phyloP scores from a whole-genome alignment of 2,329 filamentous ascomycete genomes.

The Alternaria sp. region DNA sequence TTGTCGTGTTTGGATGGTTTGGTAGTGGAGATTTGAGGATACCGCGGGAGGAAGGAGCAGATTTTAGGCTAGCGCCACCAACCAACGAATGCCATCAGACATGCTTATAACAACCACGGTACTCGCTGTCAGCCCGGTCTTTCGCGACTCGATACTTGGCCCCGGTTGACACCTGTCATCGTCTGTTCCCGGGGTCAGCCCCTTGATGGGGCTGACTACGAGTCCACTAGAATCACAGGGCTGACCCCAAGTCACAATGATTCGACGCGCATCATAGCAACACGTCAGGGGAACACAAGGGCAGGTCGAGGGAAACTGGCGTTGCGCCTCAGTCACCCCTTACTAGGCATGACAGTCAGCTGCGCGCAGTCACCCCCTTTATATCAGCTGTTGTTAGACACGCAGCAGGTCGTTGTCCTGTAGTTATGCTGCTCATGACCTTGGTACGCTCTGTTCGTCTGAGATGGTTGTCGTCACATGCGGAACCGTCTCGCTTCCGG shows the following conservation, averaged over 20 bases:
- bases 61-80: slow-evolving; percentile 28
- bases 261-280: slow-evolving; percentile 6
- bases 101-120: slow-evolving; percentile 14
- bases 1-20: slow-evolving; percentile 18
- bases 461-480: neutral
- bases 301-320: slow-evolving; percentile 10
- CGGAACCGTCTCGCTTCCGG: slow-evolving; percentile 6
- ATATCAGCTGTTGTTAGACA: slow-evolving; percentile 16
- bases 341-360: slow-evolving; percentile 31
- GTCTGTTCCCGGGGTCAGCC: slow-evolving; percentile 1
- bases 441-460: neutral
- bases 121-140: slow-evolving; percentile 20
- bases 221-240: slow-evolving; percentile 2
- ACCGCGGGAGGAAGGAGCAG: slow-evolving; percentile 30
- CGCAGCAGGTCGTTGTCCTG: slow-evolving; percentile 10
- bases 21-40: slow-evolving; percentile 34
- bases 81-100: slow-evolving; percentile 13
- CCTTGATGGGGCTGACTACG: slow-evolving; percentile 8
- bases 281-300: slow-evolving; percentile 21
- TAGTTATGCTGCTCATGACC: neutral
- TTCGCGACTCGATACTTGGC: slow-evolving; percentile 21
- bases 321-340: slow-evolving; percentile 21
- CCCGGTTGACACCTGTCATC: slow-evolving; percentile 8
- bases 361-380: slow-evolving; percentile 19
- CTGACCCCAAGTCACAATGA: slow-evolving; percentile 3